A percentile compares a stretch with the other conserved stretches of the same genome.
Evolutionary conservation across 768 basidiomycete species (phyloP).

Genomic region (Daedaleopsis sinensis): DNA sequence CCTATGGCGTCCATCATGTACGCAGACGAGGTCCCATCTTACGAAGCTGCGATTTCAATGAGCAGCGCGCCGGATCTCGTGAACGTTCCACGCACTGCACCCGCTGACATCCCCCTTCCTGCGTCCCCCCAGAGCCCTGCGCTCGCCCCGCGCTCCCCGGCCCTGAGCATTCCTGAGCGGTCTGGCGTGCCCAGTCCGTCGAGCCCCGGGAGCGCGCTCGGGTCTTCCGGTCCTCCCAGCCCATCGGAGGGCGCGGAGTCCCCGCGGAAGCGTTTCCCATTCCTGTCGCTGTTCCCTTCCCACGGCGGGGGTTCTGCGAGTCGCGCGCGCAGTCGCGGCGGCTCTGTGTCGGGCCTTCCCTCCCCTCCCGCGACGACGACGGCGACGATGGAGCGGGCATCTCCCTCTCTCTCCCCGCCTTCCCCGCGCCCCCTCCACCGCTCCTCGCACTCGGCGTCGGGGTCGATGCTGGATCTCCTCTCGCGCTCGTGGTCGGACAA

Average conservation of each 20-base stretch:
- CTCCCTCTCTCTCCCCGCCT: not conserved
- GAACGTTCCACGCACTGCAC: not conserved
- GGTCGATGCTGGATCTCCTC: constrained; percentile 11
- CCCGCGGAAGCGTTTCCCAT: constrained; percentile 14
- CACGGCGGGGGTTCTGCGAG: not conserved
- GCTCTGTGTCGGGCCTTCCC: constrained; percentile 2
- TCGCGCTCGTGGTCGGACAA: constrained; percentile 14
- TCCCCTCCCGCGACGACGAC: not conserved
- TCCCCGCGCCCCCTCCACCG: constrained; percentile 9
- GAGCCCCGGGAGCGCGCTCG: not conserved
- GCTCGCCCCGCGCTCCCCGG: constrained; percentile 1
- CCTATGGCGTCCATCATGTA: not conserved
- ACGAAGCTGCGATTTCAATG: constrained; percentile 13
- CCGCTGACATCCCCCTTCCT: constrained; percentile 4
- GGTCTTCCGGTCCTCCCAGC: not conserved
- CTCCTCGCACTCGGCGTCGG: constrained; percentile 12
- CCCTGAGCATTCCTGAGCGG: not conserved
- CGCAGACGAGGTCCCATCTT: constrained; percentile 12
- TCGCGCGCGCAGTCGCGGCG: not conserved
- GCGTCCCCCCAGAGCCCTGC: constrained; percentile 1
- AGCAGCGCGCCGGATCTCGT: constrained; percentile 12
- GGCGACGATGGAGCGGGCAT: not conserved
- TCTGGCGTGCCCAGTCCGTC: not conserved
- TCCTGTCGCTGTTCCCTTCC: constrained; percentile 17
- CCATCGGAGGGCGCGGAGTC: constrained; percentile 10